Conservation (phyloP, 345 rosid species). For the Corymbia maculata region DNA sequence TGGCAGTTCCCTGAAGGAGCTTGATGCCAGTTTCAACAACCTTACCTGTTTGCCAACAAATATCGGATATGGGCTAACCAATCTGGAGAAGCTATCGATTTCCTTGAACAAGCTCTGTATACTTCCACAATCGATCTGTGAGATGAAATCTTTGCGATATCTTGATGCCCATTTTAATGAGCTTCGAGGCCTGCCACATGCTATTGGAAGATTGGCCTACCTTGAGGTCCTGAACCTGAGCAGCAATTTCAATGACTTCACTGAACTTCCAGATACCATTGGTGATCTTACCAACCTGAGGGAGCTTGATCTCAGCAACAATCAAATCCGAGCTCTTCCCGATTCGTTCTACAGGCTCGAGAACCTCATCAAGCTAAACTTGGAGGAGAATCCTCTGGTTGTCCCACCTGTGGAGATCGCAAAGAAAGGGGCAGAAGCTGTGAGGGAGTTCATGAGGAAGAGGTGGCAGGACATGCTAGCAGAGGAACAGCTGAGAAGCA, state of each 20-base stretch:
- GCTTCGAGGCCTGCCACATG: constrained; percentile 61
- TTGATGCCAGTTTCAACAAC: constrained; percentile 82
- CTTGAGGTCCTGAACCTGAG: constrained; percentile 75
- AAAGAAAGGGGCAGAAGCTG: constrained; percentile 62
- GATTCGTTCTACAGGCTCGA: constrained; percentile 63
- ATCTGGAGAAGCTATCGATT: constrained; percentile 57
- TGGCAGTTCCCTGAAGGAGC: constrained; percentile 63
- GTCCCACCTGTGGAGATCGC: constrained; percentile 61
- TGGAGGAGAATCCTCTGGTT: constrained; percentile 77
- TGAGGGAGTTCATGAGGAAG: constrained; percentile 61
- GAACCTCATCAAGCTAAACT: constrained; percentile 59
- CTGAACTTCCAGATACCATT: constrained; percentile 54
- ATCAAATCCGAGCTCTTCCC: constrained; percentile 73
- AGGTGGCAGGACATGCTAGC: constrained; percentile 56
- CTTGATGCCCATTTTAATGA: constrained; percentile 92
- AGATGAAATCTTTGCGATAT: constrained; percentile 55
- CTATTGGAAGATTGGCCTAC: constrained; percentile 58
- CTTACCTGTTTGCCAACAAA: constrained; percentile 58
- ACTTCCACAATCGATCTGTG: constrained; percentile 68
- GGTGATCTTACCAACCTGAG: constrained; percentile 60
- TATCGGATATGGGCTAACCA: constrained; percentile 62
- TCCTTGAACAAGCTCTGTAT: constrained; percentile 63
- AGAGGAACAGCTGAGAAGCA: constrained; percentile 53
- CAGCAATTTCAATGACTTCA: constrained; percentile 80
- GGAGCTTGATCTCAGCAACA: constrained; percentile 97